phyloP scores from a whole-genome alignment of 2,329 filamentous ascomycete species.

The Fusarium sp. region DNA sequence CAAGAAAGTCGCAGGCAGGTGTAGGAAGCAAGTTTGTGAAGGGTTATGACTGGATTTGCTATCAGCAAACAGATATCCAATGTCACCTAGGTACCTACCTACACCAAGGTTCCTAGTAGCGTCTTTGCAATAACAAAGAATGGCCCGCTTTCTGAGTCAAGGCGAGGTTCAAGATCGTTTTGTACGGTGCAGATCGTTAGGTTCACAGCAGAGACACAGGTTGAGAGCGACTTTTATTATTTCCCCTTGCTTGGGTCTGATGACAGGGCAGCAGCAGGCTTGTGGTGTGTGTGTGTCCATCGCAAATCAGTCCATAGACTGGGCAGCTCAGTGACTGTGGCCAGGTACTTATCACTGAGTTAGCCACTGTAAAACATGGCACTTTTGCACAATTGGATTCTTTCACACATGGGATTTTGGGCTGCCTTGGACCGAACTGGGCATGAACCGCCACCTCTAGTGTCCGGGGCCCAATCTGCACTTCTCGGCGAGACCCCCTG shows the following conservation, averaged over 20 bases:
- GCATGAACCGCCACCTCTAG: slow-evolving; percentile 24
- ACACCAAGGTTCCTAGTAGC: slow-evolving; percentile 3
- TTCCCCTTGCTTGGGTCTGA: slow-evolving; percentile 25
- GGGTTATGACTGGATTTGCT: background rate
- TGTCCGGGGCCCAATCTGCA: slow-evolving; percentile 15
- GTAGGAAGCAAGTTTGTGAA: slow-evolving; percentile 6
- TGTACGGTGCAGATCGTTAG: slow-evolving; percentile 5
- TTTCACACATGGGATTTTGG: slow-evolving; percentile 36
- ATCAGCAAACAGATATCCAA: slow-evolving; percentile 13
- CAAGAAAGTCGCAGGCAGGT: background rate
- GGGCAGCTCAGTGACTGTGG: background rate
- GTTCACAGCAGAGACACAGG: background rate
- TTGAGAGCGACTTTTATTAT: slow-evolving; percentile 20
- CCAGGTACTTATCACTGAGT: background rate
- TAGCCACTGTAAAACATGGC: slow-evolving; percentile 32
- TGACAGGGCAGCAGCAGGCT: slow-evolving; percentile 22
- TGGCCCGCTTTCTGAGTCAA: slow-evolving; percentile 32
- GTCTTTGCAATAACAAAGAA: slow-evolving; percentile 4
- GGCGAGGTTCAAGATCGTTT: background rate
- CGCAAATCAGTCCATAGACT: slow-evolving; percentile 5
- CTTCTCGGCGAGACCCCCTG: slow-evolving; percentile 14
- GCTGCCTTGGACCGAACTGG: background rate
- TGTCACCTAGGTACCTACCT: background rate
- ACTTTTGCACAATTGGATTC: slow-evolving; percentile 39
- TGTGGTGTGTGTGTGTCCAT: slow-evolving; percentile 1